Percentiles rank a stretch among this genome's conserved stretches.
Conservation (phyloP, 768 basidiomycete genomes). For the Tylopilus vinaceipallidus region DNA sequence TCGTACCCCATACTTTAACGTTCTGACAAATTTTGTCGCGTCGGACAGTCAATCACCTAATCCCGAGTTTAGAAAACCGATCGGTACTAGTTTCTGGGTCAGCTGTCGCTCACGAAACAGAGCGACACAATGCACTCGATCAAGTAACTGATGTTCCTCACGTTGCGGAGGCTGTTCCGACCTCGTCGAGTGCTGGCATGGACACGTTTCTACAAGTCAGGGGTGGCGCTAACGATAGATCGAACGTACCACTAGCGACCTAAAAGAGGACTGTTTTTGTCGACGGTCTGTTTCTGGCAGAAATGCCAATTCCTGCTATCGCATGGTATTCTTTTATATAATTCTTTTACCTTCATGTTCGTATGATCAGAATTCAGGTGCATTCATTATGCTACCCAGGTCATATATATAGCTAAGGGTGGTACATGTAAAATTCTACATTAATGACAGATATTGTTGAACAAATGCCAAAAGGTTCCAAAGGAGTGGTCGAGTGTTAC, state of each 20-base stretch:
- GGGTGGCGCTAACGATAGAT: conserved; percentile 2
- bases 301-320: neutral
- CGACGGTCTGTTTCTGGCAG: neutral
- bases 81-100: conserved; percentile 2
- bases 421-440: conserved; percentile 31
- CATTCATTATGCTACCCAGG: conserved; percentile 8
- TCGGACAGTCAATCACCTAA: conserved; percentile 41
- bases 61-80: conserved; percentile 10
- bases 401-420: conserved; percentile 16
- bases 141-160: neutral
- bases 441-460: conserved; percentile 23
- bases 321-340: neutral
- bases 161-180: conserved; percentile 1
- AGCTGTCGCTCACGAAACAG: conserved; percentile 1
- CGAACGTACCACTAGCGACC: neutral
- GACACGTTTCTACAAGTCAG: neutral
- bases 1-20: neutral
- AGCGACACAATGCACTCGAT: neutral
- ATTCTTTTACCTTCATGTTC: neutral
- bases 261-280: neutral
- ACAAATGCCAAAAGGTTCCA: conserved; percentile 12
- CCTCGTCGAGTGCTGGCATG: neutral
- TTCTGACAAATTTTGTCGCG: conserved; percentile 4
- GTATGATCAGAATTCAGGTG: conserved; percentile 1
- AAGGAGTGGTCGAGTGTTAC: conserved; percentile 13